A percentile compares a stretch with the other conserved stretches of the same genome.
These are phyloP conservation scores for Zangia roseola DNA, from an alignment of 768 basidiomycete genomes.

Conservation along the genomic window DNA sequence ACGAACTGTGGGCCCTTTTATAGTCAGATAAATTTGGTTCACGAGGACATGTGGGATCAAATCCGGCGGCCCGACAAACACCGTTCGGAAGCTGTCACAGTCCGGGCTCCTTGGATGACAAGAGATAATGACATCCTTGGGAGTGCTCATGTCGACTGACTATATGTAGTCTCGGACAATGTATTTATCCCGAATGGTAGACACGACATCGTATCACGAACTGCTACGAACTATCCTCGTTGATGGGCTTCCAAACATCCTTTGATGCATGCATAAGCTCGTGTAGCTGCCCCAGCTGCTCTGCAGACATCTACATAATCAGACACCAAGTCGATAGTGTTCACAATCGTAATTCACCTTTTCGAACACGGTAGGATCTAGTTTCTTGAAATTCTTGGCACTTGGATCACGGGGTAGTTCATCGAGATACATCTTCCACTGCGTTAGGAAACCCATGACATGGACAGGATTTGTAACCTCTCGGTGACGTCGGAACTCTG, in stretches of 20 bases:
- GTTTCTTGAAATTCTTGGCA: conserved; percentile 52
- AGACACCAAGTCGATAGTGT: background rate
- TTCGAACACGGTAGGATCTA: conserved; percentile 72
- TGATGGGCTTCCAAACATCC: conserved; percentile 75
- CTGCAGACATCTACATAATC: conserved; percentile 69
- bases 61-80: background rate
- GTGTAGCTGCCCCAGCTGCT: conserved; percentile 91
- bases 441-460: conserved; percentile 91
- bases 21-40: conserved; percentile 13
- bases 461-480: conserved; percentile 81
- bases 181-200: no score
- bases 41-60: conserved; percentile 6
- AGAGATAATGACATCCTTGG: conserved; percentile 5
- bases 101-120: no score
- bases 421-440: conserved; percentile 95
- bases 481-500: conserved; percentile 86
- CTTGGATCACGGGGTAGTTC: conserved; percentile 47
- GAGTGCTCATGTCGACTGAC: background rate
- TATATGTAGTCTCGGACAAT: no score
- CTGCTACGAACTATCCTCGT: conserved; percentile 6
- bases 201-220: conserved; percentile 1
- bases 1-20: conserved; percentile 4
- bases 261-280: conserved; percentile 93
- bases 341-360: conserved; percentile 48
- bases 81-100: no score